Conservation (phyloP, 129 eudicot genomes). For the Flaveria robusta region DNA sequence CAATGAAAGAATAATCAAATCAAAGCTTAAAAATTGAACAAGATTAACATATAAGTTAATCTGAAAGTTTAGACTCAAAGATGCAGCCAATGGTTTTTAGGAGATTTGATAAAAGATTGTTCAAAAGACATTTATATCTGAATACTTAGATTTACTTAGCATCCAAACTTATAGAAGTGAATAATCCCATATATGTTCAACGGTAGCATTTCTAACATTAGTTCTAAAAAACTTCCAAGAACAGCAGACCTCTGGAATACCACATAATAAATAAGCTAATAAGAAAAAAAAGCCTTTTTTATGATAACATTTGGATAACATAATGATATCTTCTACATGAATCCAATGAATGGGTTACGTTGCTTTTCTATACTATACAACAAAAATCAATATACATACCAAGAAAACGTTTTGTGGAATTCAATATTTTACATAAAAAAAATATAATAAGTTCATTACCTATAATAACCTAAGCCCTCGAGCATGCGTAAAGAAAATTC, state of each 20-base stretch:
- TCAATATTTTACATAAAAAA: neutral
- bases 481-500: conserved; percentile 62
- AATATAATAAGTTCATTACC: conserved; percentile 44
- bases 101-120: conserved; percentile 4
- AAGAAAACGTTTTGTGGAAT: conserved; percentile 5
- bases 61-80: conserved; percentile 15
- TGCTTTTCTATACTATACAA: neutral
- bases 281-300: neutral
- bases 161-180: conserved; percentile 12
- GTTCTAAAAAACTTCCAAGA: too few species aligned
- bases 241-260: neutral
- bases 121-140: neutral
- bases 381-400: neutral
- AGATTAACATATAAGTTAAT: conserved; percentile 5
- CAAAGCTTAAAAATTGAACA: neutral
- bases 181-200: conserved; percentile 6
- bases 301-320: conserved; percentile 7
- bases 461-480: conserved; percentile 73
- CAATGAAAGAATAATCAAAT: neutral
- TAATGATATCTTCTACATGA: conserved; percentile 21
- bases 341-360: neutral
- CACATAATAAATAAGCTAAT: neutral
- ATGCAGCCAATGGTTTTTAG: conserved; percentile 12
- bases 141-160: neutral
- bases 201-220: neutral